Percentiles rank a stretch among this genome's conserved stretches.
These are phyloP conservation scores for Diaporthe humulicola DNA, from an alignment of 2,329 filamentous ascomycete species.

Conservation along the genomic window DNA sequence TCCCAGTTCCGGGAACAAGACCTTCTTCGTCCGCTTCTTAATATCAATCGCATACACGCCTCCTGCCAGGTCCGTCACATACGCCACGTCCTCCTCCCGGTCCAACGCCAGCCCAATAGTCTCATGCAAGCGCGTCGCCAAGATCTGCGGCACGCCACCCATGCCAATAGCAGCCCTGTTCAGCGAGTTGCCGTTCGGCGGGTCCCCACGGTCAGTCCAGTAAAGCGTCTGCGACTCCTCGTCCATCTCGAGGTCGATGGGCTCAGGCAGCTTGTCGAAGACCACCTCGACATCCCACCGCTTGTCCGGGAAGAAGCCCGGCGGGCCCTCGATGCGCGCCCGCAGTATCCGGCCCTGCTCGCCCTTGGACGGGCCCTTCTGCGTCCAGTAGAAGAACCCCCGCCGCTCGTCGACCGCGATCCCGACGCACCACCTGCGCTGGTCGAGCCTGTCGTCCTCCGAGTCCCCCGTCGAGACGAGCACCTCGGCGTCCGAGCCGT, in stretches of 20 bases:
- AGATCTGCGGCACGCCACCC: constrained; percentile 32
- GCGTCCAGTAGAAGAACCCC: constrained; percentile 67
- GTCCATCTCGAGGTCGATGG: constrained; percentile 70
- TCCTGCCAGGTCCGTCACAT: constrained; percentile 37
- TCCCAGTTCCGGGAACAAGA: constrained; percentile 28
- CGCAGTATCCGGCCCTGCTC: constrained; percentile 65
- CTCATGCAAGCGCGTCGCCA: constrained; percentile 35
- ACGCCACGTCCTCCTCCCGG: constrained; percentile 27
- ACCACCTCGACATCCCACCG: constrained; percentile 59
- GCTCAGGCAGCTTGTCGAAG: constrained; percentile 62
- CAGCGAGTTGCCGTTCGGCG: constrained; percentile 66
- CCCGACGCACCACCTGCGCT: constrained; percentile 67
- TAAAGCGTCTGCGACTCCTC: constrained; percentile 60
- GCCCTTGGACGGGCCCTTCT: constrained; percentile 68
- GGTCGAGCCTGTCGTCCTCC: constrained; percentile 46
- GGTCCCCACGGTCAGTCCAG: constrained; percentile 73
- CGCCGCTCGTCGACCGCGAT: constrained; percentile 61
- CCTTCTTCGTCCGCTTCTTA: constrained; percentile 36
- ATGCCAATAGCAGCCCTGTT: constrained; percentile 52
- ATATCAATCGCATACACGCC: constrained; percentile 36
- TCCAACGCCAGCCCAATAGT: constrained; percentile 36
- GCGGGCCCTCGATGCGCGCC: constrained; percentile 57
- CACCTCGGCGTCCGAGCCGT: constrained; percentile 54
- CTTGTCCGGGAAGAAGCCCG: constrained; percentile 43
- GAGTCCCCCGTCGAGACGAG: constrained; percentile 48